phyloP scores from a whole-genome alignment of 352 stramenopile species.

The Globisporangium splendens region DNA sequence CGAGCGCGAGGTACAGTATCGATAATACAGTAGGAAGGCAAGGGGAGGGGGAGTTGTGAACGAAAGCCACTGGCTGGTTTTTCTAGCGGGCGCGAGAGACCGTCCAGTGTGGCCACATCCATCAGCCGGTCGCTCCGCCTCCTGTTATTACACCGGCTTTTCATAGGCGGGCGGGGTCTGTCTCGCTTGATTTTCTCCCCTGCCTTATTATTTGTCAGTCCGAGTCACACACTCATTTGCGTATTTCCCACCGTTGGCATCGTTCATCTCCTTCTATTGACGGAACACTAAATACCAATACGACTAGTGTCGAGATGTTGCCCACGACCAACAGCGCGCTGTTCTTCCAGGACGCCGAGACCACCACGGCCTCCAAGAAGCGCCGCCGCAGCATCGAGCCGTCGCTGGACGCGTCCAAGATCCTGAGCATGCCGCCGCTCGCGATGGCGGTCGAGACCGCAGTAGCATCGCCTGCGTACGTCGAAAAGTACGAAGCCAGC shows the following conservation, averaged over 20 bases:
- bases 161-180: background rate
- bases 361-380: conserved; percentile 43
- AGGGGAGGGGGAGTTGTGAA: background rate
- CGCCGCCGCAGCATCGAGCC: conserved; percentile 64
- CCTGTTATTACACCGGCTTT: conserved; percentile 7
- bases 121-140: conserved; percentile 10
- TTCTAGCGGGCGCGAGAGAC: conserved; percentile 4
- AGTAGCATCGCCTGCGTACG: conserved; percentile 1
- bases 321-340: conserved; percentile 21
- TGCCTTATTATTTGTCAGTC: too few relatives aligned
- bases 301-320: background rate
- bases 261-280: background rate
- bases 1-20: background rate
- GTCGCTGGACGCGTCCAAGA: conserved; percentile 40
- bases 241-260: too few relatives aligned
- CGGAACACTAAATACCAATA: background rate
- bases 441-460: conserved; percentile 19
- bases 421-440: conserved; percentile 48
- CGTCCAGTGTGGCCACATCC: conserved; percentile 11
- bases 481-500: conserved; percentile 10
- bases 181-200: conserved; percentile 13
- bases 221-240: background rate
- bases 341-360: conserved; percentile 24
- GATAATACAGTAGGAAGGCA: too few relatives aligned
- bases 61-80: conserved; percentile 3